Evolutionary conservation across 2,329 filamentous ascomycete species (phyloP).

Genomic region (Neopestalotiopsis sp.): DNA sequence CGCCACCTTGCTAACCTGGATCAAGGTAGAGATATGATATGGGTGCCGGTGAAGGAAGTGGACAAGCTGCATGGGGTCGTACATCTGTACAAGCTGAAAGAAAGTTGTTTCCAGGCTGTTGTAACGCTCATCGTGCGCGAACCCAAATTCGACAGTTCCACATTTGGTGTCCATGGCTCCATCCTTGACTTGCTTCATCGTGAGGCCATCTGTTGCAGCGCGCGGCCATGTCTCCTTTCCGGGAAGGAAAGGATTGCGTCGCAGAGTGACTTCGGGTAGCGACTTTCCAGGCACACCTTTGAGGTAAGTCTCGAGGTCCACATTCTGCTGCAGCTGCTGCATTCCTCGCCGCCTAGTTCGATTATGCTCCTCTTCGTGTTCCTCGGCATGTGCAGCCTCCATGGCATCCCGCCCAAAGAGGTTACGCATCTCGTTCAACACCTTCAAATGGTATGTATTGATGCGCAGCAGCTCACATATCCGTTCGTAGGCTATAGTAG

Average conservation of each 20-base stretch:
- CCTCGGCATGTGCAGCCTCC: slow-evolving; percentile 56
- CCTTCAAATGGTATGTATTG: slow-evolving; percentile 76
- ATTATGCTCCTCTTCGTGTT: slow-evolving; percentile 45
- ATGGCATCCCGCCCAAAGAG: slow-evolving; percentile 63
- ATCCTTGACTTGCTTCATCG: slow-evolving; percentile 69
- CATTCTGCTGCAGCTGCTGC: slow-evolving; percentile 48
- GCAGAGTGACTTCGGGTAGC: slow-evolving; percentile 72
- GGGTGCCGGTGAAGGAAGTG: slow-evolving; percentile 75
- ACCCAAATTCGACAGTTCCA: slow-evolving; percentile 75
- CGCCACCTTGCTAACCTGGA: slow-evolving; percentile 90
- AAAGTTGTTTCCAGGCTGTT: slow-evolving; percentile 78
- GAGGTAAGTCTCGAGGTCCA: slow-evolving; percentile 62
- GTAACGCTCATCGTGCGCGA: slow-evolving; percentile 77
- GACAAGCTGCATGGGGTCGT: slow-evolving; percentile 82
- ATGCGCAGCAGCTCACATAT: slow-evolving; percentile 52
- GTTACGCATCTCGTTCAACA: slow-evolving; percentile 85
- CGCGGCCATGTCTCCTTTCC: slow-evolving; percentile 88
- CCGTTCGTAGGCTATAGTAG: slow-evolving; percentile 32
- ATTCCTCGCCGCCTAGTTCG: slow-evolving; percentile 39
- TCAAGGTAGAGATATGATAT: slow-evolving; percentile 91
- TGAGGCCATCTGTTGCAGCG: slow-evolving; percentile 78
- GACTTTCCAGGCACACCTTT: slow-evolving; percentile 63
- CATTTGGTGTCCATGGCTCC: slow-evolving; percentile 31
- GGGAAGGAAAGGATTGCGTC: slow-evolving; percentile 83
- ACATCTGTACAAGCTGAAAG: slow-evolving; percentile 79